These are phyloP conservation scores for Boletus barrowsii DNA, from an alignment of 768 basidiomycete genomes.

Conservation along the genomic window DNA sequence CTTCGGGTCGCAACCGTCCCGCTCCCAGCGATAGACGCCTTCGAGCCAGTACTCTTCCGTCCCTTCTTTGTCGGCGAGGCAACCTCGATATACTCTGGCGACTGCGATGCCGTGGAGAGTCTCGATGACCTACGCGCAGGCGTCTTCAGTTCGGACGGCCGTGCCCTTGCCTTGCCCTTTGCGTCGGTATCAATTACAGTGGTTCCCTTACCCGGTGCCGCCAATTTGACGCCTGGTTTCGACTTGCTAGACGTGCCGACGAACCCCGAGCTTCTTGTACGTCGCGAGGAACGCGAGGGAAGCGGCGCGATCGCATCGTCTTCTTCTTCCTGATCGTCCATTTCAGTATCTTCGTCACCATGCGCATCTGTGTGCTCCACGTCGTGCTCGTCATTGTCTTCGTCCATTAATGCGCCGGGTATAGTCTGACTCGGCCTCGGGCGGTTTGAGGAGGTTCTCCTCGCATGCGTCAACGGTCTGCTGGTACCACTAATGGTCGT, in stretches of 20 bases:
- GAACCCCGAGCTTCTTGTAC: constrained; percentile 17
- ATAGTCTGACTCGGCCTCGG: constrained; percentile 31
- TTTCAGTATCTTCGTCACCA: constrained; percentile 17
- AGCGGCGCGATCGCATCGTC: constrained; percentile 35
- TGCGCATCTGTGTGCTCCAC: constrained; percentile 24
- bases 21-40: constrained; percentile 4
- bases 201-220: background rate
- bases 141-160: constrained; percentile 21
- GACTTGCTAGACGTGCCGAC: constrained; percentile 10
- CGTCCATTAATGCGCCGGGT: constrained; percentile 44
- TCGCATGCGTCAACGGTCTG: background rate
- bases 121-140: constrained; percentile 38
- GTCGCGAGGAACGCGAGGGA: constrained; percentile 23
- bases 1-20: constrained; percentile 25
- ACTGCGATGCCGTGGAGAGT: constrained; percentile 33
- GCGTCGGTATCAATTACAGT: background rate
- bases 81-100: constrained; percentile 28
- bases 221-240: constrained; percentile 6
- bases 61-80: constrained; percentile 24
- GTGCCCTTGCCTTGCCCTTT: constrained; percentile 19
- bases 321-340: constrained; percentile 33
- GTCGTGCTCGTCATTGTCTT: constrained; percentile 29
- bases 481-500: background rate
- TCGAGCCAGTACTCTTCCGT: constrained; percentile 22
- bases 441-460: constrained; percentile 6